Conservation (phyloP, 768 basidiomycete genomes). For the Auricularia heimuer region DNA sequence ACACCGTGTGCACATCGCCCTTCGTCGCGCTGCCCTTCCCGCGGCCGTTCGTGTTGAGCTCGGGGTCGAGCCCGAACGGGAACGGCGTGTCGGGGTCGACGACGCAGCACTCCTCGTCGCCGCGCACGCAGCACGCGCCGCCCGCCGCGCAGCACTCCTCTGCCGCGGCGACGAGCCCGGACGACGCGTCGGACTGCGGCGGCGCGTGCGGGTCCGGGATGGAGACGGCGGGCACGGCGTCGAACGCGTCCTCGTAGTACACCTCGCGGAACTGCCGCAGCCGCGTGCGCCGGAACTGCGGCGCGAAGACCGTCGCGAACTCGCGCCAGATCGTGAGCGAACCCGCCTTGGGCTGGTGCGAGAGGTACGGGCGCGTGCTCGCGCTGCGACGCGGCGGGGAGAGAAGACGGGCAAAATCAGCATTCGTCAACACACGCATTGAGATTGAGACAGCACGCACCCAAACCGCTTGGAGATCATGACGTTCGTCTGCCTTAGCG, state of each 20-base stretch:
- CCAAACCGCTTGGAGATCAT: neutral
- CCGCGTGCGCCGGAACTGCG: constrained; percentile 21
- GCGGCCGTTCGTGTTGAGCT: neutral
- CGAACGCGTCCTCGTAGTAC: neutral
- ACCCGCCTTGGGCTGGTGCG: constrained; percentile 29
- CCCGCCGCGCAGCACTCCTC: no score
- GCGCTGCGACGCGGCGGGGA: neutral
- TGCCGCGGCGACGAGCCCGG: neutral
- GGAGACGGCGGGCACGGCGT: neutral
- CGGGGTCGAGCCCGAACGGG: neutral
- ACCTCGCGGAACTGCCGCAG: constrained; percentile 22
- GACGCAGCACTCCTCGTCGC: constrained; percentile 10
- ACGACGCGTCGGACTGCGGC: neutral
- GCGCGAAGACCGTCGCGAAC: constrained; percentile 22
- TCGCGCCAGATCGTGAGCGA: constrained; percentile 27
- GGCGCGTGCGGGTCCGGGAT: no score
- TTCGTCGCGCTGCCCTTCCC: neutral
- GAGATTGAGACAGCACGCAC: neutral
- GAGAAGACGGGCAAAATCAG: no score
- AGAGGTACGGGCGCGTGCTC: constrained; percentile 28
- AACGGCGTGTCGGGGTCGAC: neutral
- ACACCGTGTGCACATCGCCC: constrained; percentile 24
- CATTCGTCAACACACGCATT: no score
- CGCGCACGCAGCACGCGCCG: constrained; percentile 18
- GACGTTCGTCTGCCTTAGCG: neutral